Evolutionary conservation across 768 basidiomycete genomes (phyloP).

Genomic region (Filobasidium floriforme): DNA sequence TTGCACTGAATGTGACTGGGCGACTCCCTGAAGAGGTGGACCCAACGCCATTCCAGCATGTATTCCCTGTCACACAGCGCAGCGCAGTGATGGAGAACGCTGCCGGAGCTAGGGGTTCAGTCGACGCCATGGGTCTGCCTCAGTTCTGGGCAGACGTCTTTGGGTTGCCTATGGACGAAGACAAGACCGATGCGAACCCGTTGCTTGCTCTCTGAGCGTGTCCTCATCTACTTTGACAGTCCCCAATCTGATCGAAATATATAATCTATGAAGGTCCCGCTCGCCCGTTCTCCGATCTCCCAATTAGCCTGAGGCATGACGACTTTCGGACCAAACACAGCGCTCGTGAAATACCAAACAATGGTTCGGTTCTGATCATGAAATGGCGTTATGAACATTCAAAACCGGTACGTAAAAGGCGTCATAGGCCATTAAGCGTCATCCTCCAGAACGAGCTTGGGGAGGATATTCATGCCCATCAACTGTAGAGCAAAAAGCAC

Average conservation of each 20-base stretch:
- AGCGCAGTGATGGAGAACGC: slow-evolving; percentile 11
- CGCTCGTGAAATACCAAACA: neutral
- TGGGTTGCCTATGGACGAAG: slow-evolving; percentile 4
- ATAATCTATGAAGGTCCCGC: too few relatives aligned
- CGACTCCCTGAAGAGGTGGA: neutral
- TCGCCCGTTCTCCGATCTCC: too few relatives aligned
- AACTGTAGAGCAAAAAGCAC: slow-evolving; percentile 50
- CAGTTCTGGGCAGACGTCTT: slow-evolving; percentile 25
- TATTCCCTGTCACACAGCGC: neutral
- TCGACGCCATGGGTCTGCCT: slow-evolving; percentile 19
- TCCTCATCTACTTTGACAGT: too few relatives aligned
- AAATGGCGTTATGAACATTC: neutral
- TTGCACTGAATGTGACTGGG: neutral
- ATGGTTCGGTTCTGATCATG: neutral
- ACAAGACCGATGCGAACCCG: slow-evolving; percentile 1
- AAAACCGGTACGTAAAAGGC: too few relatives aligned
- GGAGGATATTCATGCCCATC: slow-evolving; percentile 96
- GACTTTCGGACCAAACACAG: neutral
- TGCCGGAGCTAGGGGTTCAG: slow-evolving; percentile 12
- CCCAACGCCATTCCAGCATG: neutral
- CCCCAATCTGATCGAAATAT: too few relatives aligned
- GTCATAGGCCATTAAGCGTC: neutral
- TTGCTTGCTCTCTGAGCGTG: neutral
- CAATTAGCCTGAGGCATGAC: too few relatives aligned
- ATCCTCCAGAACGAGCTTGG: slow-evolving; percentile 72